Evolutionary conservation across 2,329 filamentous ascomycete species (phyloP), one percentile per base, ranked within the genome.

Genomic region (Monilinia polystroma): DNA sequence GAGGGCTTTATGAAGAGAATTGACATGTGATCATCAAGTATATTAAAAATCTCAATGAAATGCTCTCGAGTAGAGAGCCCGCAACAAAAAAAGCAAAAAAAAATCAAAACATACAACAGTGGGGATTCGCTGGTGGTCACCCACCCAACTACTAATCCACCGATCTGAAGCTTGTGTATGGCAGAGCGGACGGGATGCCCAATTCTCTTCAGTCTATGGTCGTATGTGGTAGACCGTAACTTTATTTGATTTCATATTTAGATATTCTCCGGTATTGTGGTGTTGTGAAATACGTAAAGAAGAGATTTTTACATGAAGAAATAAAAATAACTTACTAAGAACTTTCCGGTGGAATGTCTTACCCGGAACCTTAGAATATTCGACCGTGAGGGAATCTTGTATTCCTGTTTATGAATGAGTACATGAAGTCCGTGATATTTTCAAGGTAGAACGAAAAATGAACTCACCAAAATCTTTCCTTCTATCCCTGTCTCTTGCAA

Each of bases 281-380:
- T 51, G 18, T 51, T 18, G 14, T 41, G 20, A 18, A 32, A 38
- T 41, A 10, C 6, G 14, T 6, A 16, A 35, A n/a, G 10, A 18
- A 18, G 23, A 7, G 18, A 52, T 26, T 23, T 23, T 20, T 11
- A 16, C 18, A 20, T 8, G 7, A 12, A 41, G 18, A 20, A 18
- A 12, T 26, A 20, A n/a, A 41, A 59, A 18, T 51, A 54, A 77
- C 81, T 78, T 81, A 87, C 84, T 87, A 53, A 97, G 80, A 18
- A 91, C 83, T 78, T 95, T 97, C 59, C 91, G 86, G 75, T 90
- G 86, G 72, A 97, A 96, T 14, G 87, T 88, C 71, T 87, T 87
- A 5, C 94, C 94, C 0, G 91, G 92, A 2, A 82, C 79, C 69
- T 86, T 89, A 18, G 86, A 85, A 70, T 85, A 87, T 69, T 97